Conservation (phyloP, 345 rosid genomes). For the Sisymbrium altissimum region DNA sequence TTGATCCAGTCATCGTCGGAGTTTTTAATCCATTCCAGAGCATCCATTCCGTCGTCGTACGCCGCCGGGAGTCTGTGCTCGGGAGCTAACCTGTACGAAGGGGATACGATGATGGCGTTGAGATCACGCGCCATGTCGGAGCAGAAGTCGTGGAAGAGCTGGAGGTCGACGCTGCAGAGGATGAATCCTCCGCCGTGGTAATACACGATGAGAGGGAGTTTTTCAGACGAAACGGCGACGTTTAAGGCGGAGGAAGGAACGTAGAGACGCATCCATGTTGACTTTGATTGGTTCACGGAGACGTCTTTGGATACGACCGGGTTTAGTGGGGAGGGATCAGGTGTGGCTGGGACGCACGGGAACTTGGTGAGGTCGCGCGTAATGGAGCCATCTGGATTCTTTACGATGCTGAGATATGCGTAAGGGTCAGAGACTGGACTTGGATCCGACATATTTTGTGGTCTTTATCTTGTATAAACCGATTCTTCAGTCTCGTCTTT, state of each 20-base stretch:
- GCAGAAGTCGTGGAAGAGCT: conserved; percentile 32
- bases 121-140: conserved; percentile 28
- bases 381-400: conserved; percentile 37
- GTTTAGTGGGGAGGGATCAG: conserved; percentile 12
- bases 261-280: conserved; percentile 33
- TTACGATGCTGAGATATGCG: conserved; percentile 25
- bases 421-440: conserved; percentile 34
- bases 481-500: neutral
- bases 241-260: neutral
- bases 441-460: conserved; percentile 5
- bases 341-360: conserved; percentile 18
- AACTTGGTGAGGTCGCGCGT: conserved; percentile 27
- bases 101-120: too few relatives aligned
- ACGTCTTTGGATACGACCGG: conserved; percentile 31
- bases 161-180: conserved; percentile 30
- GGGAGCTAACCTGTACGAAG: conserved; percentile 57
- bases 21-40: conserved; percentile 38
- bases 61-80: conserved; percentile 71
- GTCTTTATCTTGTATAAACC: neutral
- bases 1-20: conserved; percentile 41
- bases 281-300: conserved; percentile 9
- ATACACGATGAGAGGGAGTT: conserved; percentile 55
- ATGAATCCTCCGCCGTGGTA: conserved; percentile 74
- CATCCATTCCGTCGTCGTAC: conserved; percentile 57
- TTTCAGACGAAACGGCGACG: neutral